These are phyloP conservation scores for Ceriops zippeliana DNA, from an alignment of 345 rosid genomes.

Conservation along the genomic window DNA sequence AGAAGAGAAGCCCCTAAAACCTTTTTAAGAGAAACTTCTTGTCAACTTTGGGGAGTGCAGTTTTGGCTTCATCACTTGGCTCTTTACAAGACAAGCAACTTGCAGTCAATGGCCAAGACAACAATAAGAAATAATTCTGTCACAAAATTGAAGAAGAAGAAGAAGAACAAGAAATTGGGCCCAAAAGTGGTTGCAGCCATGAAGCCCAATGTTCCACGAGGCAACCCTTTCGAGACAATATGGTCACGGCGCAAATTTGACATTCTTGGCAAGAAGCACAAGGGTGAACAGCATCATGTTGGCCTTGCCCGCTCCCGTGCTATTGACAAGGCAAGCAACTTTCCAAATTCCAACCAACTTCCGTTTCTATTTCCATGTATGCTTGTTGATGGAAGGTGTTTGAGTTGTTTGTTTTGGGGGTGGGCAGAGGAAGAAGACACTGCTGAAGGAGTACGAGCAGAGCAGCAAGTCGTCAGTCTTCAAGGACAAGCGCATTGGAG, in stretches of 20 bases:
- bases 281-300: slow-evolving; percentile 75
- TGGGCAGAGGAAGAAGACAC: slow-evolving; percentile 70
- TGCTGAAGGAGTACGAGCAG: slow-evolving; percentile 78
- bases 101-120: slow-evolving; percentile 13
- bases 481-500: slow-evolving; percentile 84
- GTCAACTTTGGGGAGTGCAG: no score
- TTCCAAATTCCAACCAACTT: not conserved
- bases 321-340: slow-evolving; percentile 49
- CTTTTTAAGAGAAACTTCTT: no score
- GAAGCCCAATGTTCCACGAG: slow-evolving; percentile 49
- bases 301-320: slow-evolving; percentile 66
- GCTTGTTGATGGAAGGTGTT: not conserved
- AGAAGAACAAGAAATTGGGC: slow-evolving; percentile 35
- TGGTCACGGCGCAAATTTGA: slow-evolving; percentile 88
- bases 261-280: slow-evolving; percentile 79
- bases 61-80: no score
- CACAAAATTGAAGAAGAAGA: slow-evolving; percentile 23
- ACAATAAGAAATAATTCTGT: slow-evolving; percentile 6
- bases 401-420: slow-evolving; percentile 4
- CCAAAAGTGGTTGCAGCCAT: slow-evolving; percentile 52
- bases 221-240: slow-evolving; percentile 75
- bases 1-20: no score
- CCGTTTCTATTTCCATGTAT: not conserved
- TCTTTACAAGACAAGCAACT: no score
- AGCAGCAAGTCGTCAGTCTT: slow-evolving; percentile 66